phyloP scores from a whole-genome alignment of 108 stramenopile species.

The Cyclotella baltica region DNA sequence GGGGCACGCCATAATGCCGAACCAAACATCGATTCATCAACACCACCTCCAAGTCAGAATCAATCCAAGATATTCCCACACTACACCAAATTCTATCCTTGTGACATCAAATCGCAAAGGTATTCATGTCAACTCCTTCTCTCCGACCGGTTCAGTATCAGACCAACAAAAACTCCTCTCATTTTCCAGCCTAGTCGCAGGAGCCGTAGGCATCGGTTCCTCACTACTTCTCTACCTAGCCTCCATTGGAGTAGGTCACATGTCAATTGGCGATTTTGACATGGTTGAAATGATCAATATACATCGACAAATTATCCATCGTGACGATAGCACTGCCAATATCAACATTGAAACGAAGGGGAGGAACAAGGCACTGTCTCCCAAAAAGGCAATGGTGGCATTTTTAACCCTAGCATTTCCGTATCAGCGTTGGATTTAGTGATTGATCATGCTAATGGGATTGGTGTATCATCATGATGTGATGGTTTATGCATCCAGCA shows the following conservation, averaged over 20 bases:
- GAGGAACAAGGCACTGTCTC: conserved; percentile 86
- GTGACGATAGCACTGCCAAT: conserved; percentile 32
- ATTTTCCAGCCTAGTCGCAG: conserved; percentile 76
- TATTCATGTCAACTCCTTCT: conserved; percentile 84
- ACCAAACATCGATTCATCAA: not conserved
- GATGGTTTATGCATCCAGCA: conserved; percentile 95
- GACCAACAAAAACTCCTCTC: conserved; percentile 76
- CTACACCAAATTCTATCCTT: conserved; percentile 22
- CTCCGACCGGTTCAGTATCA: conserved; percentile 75
- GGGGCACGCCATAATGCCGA: not conserved
- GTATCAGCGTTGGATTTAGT: conserved; percentile 50
- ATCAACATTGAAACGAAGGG: conserved; percentile 66
- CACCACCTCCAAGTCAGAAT: no score
- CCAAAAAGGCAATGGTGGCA: conserved; percentile 60
- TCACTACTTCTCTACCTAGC: conserved; percentile 85
- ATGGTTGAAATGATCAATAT: conserved; percentile 93
- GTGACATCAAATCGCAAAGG: conserved; percentile 69
- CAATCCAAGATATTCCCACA: conserved; percentile 42
- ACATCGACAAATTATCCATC: conserved; percentile 96
- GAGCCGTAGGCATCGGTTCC: conserved; percentile 89
- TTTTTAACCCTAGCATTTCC: conserved; percentile 77
- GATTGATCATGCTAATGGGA: conserved; percentile 59
- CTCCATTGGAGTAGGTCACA: conserved; percentile 75
- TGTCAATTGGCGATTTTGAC: conserved; percentile 95
- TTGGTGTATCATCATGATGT: conserved; percentile 73